phyloP scores from a whole-genome alignment of 2,329 filamentous ascomycete genomes.

The Sarocladium oryzae region DNA sequence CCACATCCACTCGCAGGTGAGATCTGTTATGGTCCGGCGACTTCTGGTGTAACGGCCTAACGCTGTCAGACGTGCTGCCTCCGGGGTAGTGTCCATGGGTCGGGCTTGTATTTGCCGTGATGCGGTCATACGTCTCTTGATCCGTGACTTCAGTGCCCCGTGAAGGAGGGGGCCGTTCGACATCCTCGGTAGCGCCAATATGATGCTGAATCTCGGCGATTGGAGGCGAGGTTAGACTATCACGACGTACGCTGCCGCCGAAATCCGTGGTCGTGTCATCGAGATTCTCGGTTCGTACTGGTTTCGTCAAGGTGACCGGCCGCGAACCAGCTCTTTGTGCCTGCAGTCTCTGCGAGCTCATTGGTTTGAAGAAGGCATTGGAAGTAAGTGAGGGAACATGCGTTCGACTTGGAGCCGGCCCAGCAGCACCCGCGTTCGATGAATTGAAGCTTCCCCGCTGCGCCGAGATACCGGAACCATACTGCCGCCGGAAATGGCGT shows the following conservation, averaged over 20 bases:
- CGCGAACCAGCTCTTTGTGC: slow-evolving; percentile 61
- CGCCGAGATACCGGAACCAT: slow-evolving; percentile 1
- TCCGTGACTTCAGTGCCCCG: slow-evolving; percentile 78
- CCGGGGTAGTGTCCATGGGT: slow-evolving; percentile 50
- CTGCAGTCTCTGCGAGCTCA: slow-evolving; percentile 93
- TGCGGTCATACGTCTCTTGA: slow-evolving; percentile 61
- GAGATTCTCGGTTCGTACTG: slow-evolving; percentile 21
- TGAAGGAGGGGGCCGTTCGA: slow-evolving; percentile 58
- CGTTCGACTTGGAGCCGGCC: slow-evolving; percentile 59
- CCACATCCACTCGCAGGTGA: slow-evolving; percentile 51
- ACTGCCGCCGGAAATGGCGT: slow-evolving; percentile 4
- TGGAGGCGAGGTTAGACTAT: slow-evolving; percentile 51
- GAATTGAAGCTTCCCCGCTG: slow-evolving; percentile 15
- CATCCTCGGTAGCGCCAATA: slow-evolving; percentile 33
- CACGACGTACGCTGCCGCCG: slow-evolving; percentile 38
- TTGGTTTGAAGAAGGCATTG: slow-evolving; percentile 88
- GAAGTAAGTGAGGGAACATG: slow-evolving; percentile 87
- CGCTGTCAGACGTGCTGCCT: slow-evolving; percentile 68
- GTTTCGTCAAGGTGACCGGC: slow-evolving; percentile 34
- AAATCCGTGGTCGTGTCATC: slow-evolving; percentile 36
- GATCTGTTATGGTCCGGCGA: slow-evolving; percentile 16
- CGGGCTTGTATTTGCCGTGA: slow-evolving; percentile 69
- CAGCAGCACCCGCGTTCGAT: slow-evolving; percentile 3
- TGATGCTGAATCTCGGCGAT: slow-evolving; percentile 24
- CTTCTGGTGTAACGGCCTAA: slow-evolving; percentile 62